Evolutionary conservation across 2,329 filamentous ascomycete species (phyloP).

Genomic region (Clonostachys sp.): DNA sequence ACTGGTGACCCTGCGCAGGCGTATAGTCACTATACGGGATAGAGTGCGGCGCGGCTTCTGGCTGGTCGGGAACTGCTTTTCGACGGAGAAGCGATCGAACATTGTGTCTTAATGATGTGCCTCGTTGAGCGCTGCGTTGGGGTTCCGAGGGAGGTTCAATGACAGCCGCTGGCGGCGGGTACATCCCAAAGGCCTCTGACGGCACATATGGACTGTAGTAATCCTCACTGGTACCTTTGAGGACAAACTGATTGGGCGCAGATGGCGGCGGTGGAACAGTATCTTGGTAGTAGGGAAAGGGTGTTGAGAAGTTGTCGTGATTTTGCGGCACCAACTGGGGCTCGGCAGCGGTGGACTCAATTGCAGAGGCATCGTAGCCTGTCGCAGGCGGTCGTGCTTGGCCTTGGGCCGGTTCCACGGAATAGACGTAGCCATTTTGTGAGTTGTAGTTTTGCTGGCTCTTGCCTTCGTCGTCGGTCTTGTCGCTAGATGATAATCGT

Average conservation of each 20-base stretch:
- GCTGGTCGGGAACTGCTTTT: constrained; percentile 20
- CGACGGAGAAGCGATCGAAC: constrained; percentile 27
- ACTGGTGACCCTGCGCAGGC: too few species aligned
- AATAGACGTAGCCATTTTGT: not conserved
- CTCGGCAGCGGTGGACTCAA: constrained; percentile 5
- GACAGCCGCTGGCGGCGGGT: not conserved
- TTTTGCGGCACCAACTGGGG: not conserved
- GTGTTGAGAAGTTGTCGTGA: constrained; percentile 8
- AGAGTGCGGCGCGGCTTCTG: too few species aligned
- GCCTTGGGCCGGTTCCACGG: not conserved
- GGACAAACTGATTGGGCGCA: constrained; percentile 20
- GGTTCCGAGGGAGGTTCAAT: not conserved
- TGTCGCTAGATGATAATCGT: constrained; percentile 28
- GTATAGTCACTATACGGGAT: too few species aligned
- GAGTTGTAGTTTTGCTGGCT: not conserved
- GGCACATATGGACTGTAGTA: constrained; percentile 35
- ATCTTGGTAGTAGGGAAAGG: constrained; percentile 12
- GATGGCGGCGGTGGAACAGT: constrained; percentile 18
- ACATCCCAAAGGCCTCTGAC: constrained; percentile 34
- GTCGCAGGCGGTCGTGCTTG: not conserved
- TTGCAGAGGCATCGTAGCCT: constrained; percentile 2
- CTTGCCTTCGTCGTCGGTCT: constrained; percentile 11
- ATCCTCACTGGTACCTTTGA: constrained; percentile 29
- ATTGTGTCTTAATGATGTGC: constrained; percentile 26
- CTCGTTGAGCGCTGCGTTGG: constrained; percentile 13